phyloP scores from a whole-genome alignment of 202 grass and related monocot genomes.

The Carex sylvatica region DNA sequence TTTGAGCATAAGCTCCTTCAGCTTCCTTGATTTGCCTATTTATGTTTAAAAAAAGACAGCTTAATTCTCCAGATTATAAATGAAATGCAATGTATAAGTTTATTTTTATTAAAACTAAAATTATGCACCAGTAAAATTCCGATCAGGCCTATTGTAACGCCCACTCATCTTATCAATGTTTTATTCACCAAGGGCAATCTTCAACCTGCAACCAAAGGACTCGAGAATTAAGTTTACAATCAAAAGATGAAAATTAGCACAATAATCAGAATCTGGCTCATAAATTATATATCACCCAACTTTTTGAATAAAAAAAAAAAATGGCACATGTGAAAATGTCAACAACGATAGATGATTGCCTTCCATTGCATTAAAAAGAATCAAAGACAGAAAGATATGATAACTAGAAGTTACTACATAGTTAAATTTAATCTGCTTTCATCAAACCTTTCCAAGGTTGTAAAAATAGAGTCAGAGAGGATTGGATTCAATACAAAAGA shows the following conservation, averaged over 20 bases:
- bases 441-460: background rate
- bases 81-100: background rate
- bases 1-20: conserved; percentile 89
- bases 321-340: background rate
- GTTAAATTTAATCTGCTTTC: background rate
- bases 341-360: background rate
- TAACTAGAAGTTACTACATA: background rate
- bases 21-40: conserved; percentile 76
- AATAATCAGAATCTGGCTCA: background rate
- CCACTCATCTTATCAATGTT: conserved; percentile 18
- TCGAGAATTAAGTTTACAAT: background rate
- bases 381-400: background rate
- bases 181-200: conserved; percentile 18
- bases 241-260: background rate
- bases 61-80: background rate
- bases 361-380: background rate
- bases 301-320: background rate
- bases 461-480: background rate
- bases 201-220: conserved; percentile 2
- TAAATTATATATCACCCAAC: background rate
- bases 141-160: conserved; percentile 23
- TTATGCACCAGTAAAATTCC: conserved; percentile 19
- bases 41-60: background rate
- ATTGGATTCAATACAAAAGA: background rate
- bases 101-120: background rate